Evolutionary conservation across 805 yeast species (phyloP).

Genomic region (Myxozyma monticola): DNA sequence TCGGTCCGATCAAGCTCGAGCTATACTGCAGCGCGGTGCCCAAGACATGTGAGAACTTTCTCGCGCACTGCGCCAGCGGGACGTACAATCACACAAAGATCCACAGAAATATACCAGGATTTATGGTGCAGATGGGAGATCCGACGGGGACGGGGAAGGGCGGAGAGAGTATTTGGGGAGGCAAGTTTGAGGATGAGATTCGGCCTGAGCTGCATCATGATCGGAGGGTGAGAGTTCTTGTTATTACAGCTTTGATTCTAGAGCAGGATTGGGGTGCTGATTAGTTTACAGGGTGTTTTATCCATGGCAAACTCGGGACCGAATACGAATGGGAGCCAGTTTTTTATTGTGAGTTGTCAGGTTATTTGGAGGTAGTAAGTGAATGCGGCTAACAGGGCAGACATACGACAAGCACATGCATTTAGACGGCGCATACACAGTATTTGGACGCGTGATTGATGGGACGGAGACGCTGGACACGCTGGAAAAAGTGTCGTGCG

Average conservation of each 20-base stretch:
- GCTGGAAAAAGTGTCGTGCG: slow-evolving; percentile 36
- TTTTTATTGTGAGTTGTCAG: slow-evolving; percentile 44
- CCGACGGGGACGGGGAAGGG: slow-evolving; percentile 39
- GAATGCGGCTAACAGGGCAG: slow-evolving; percentile 23
- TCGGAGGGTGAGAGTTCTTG: slow-evolving; percentile 18
- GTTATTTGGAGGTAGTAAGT: neutral
- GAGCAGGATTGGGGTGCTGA: neutral
- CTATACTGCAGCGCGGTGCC: slow-evolving; percentile 45
- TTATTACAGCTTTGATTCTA: neutral
- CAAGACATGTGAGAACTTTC: slow-evolving; percentile 45
- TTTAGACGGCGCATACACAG: slow-evolving; percentile 36
- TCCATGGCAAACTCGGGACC: slow-evolving; percentile 60
- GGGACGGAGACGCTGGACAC: slow-evolving; percentile 36
- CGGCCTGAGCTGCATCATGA: slow-evolving; percentile 31
- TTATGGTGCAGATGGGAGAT: slow-evolving; percentile 53
- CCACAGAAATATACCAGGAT: slow-evolving; percentile 45
- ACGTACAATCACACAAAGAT: slow-evolving; percentile 40
- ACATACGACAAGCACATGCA: slow-evolving; percentile 33
- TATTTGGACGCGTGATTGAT: slow-evolving; percentile 34
- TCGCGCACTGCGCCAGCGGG: slow-evolving; percentile 50
- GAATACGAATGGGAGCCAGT: slow-evolving; percentile 56
- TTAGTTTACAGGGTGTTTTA: slow-evolving; percentile 36
- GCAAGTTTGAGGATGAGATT: slow-evolving; percentile 36
- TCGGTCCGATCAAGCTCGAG: slow-evolving; percentile 45
- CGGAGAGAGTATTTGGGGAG: slow-evolving; percentile 38